A percentile compares a stretch with the other conserved stretches of the same genome.
Conservation (phyloP, 768 basidiomycete species). For the Terana coerulea region DNA sequence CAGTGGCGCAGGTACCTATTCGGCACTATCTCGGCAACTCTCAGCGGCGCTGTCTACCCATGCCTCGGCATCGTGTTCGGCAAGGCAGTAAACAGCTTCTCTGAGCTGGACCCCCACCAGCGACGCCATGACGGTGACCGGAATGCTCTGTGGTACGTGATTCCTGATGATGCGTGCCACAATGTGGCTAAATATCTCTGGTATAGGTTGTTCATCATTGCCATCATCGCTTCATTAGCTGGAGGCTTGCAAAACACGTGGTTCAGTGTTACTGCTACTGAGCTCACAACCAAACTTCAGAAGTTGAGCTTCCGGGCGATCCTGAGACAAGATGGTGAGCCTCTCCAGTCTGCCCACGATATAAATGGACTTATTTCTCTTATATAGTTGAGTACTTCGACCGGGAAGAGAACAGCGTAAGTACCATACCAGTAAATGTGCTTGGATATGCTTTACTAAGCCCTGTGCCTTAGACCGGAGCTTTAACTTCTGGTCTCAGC, state of each 20-base stretch:
- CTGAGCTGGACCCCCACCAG: constrained; percentile 32
- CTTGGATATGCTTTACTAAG: no score
- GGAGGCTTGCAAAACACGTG: constrained; percentile 68
- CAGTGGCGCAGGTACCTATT: constrained; percentile 55
- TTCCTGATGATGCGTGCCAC: no score
- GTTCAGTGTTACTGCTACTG: constrained; percentile 66
- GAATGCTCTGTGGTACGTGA: constrained; percentile 72
- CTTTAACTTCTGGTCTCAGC: constrained; percentile 71
- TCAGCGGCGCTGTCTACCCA: constrained; percentile 64
- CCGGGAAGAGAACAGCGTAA: constrained; percentile 75
- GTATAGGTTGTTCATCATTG: constrained; percentile 79
- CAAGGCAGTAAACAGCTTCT: constrained; percentile 56
- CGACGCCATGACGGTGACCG: constrained; percentile 60
- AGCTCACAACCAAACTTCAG: constrained; percentile 67
- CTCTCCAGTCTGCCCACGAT: no score
- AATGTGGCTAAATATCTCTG: neutral
- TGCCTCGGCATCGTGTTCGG: constrained; percentile 43
- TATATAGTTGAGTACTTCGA: constrained; percentile 92
- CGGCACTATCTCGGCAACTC: constrained; percentile 50
- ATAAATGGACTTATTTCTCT: no score
- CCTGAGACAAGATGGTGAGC: constrained; percentile 85
- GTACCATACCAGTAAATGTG: no score
- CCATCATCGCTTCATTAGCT: constrained; percentile 56
- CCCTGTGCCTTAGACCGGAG: constrained; percentile 54
- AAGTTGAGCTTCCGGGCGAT: constrained; percentile 72